Evolutionary conservation across 768 basidiomycete genomes (phyloP), one percentile per base, ranked within the genome.

Genomic region (Lanmaoa pseudosensibilis): DNA sequence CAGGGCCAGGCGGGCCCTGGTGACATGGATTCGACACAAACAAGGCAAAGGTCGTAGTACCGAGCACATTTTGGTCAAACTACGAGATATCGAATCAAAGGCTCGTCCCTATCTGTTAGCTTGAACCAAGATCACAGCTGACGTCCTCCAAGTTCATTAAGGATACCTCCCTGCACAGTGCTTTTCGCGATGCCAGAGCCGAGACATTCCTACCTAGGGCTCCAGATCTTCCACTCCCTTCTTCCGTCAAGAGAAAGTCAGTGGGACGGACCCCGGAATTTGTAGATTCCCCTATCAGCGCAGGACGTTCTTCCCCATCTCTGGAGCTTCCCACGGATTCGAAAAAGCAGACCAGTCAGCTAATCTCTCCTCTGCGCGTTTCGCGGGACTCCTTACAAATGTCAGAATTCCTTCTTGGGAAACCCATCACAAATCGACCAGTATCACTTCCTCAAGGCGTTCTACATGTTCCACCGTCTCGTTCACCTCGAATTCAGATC

Each of bases 131-230:
- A 43, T 18, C 16, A 19, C 39, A 36, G 16, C 43, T 60, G 30
- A 58, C 44, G 4, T 12, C 47, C 46, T 5, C 5, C 38, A 52
- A 72, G 72, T 72, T 72, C 55, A 69, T 73, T 58, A 65, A 51
- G 48, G 71, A 72, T 49, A 19, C n/a, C 5, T 59, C 61, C 39
- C 45, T 72, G 0, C 70, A 72, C 39, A 36, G 41, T 32, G 71
- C 72, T n/a, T 72, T 72, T 25, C 71, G 72, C 23, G 68, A 73
- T 41, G 71, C 71, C 15, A 70, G 71, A 55, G 71, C 71, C 30
- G 50, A 55, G 40, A 72, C 71, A 0, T 65, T 13, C 38, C 57
- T 72, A 3, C 71, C 71, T 7, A 63, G 63, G 19, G 50, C 72
- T 2, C 65, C 52, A 0, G 63, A 65, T 51, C 53, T 72, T 13